Evolutionary conservation across 345 rosid species (phyloP).

Genomic region (Sisymbrium altissimum): DNA sequence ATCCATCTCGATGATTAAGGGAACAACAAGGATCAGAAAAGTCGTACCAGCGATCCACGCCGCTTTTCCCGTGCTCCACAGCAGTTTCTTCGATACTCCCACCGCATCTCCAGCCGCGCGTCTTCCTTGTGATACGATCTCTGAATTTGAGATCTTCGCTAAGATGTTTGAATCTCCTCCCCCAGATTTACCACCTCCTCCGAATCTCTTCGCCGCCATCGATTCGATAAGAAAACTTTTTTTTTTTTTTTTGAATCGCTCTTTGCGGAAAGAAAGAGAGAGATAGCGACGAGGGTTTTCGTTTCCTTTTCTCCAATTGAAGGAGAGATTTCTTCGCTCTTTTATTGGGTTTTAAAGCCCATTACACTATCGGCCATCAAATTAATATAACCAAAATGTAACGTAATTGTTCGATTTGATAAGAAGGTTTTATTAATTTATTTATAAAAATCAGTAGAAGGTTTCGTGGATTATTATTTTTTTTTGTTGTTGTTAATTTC

Average conservation of each 20-base stretch:
- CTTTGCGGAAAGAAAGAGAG: background rate
- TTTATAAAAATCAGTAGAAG: too few species aligned
- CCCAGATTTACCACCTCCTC: constrained; percentile 35
- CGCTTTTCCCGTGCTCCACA: constrained; percentile 79
- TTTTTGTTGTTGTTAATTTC: too few species aligned
- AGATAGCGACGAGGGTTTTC: constrained; percentile 16
- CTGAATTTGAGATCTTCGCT: constrained; percentile 41
- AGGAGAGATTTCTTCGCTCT: background rate
- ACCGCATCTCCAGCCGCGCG: constrained; percentile 48
- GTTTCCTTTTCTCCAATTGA: background rate
- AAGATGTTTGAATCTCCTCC: constrained; percentile 39
- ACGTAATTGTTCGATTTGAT: too few species aligned
- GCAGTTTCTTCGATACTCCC: constrained; percentile 50
- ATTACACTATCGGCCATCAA: too few species aligned
- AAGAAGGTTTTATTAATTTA: too few species aligned
- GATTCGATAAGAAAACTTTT: background rate
- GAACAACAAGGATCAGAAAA: constrained; percentile 60
- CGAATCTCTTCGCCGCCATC: constrained; percentile 49
- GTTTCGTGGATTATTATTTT: too few species aligned
- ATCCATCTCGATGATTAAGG: constrained; percentile 71
- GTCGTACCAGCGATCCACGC: constrained; percentile 84
- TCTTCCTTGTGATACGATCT: constrained; percentile 39
- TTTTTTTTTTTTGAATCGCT: background rate
- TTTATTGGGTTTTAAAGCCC: background rate
- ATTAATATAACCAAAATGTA: too few species aligned